phyloP scores from a whole-genome alignment of 2,329 filamentous ascomycete genomes.

The Pseudogymnoascus sp. region DNA sequence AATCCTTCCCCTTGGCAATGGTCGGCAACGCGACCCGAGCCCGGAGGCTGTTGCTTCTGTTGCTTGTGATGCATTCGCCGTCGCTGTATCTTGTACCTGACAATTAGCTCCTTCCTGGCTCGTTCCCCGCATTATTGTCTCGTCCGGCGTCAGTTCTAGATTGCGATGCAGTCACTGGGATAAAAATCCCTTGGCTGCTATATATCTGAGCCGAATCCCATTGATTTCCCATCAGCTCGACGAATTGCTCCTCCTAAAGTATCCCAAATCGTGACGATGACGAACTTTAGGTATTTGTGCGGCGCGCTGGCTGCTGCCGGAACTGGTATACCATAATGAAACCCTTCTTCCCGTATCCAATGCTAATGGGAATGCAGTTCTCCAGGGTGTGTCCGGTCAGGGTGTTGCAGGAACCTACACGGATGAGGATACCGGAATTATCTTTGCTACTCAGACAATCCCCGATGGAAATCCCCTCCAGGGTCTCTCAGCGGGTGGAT shows the following conservation, averaged over 20 bases:
- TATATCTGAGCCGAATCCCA: background rate
- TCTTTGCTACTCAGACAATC: slow-evolving; percentile 43
- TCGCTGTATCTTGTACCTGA: background rate
- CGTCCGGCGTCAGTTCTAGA: background rate
- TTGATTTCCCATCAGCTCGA: background rate
- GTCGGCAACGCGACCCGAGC: background rate
- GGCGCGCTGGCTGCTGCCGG: background rate
- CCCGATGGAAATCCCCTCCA: slow-evolving; percentile 17
- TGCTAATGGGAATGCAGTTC: background rate
- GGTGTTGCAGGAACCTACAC: slow-evolving; percentile 27
- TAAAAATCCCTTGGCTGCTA: slow-evolving; percentile 1
- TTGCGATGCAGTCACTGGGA: background rate
- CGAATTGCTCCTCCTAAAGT: background rate
- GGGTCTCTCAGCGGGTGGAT: slow-evolving; percentile 34
- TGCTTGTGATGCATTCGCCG: background rate
- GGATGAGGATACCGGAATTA: slow-evolving; percentile 43
- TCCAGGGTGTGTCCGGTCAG: background rate
- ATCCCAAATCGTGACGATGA: slow-evolving; percentile 1
- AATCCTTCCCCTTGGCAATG: background rate
- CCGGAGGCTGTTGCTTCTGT: background rate
- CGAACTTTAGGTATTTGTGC: background rate
- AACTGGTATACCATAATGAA: background rate
- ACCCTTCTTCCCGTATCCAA: background rate
- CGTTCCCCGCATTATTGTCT: slow-evolving; percentile 1
- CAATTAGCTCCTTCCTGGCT: background rate